phyloP scores from a whole-genome alignment of 495 filamentous ascomycete species.

The Annulohypoxylon nitens region DNA sequence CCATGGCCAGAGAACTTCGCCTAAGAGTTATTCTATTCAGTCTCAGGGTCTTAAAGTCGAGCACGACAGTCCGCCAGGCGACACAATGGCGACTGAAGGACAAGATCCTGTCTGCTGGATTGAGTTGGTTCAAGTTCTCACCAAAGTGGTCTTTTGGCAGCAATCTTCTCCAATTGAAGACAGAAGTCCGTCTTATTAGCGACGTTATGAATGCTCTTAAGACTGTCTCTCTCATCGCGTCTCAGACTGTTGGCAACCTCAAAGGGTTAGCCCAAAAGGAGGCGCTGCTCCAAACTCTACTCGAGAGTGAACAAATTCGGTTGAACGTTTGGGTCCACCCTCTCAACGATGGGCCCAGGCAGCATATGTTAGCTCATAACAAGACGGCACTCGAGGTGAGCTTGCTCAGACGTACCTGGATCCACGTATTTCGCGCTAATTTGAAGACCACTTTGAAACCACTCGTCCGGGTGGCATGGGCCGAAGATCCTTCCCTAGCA shows the following conservation, averaged over 20 bases:
- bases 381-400: constrained; percentile 67
- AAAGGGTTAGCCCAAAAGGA: constrained; percentile 82
- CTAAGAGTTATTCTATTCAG: constrained; percentile 89
- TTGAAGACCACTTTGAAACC: constrained; percentile 65
- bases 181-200: constrained; percentile 83
- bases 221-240: constrained; percentile 67
- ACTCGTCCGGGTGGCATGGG: constrained; percentile 85
- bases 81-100: constrained; percentile 86
- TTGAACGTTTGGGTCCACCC: constrained; percentile 92
- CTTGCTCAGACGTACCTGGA: neutral
- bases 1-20: constrained; percentile 89
- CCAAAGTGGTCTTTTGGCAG: constrained; percentile 97
- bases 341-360: constrained; percentile 68
- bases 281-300: constrained; percentile 78
- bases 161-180: constrained; percentile 91
- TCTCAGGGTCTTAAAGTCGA: constrained; percentile 78
- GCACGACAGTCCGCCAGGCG: constrained; percentile 68
- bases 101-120: constrained; percentile 81
- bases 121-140: constrained; percentile 87
- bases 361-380: constrained; percentile 47
- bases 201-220: constrained; percentile 78
- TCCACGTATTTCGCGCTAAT: constrained; percentile 29
- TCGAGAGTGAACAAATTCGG: constrained; percentile 87
- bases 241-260: constrained; percentile 64
- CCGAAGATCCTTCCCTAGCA: constrained; percentile 82